A percentile compares a stretch with the other conserved stretches of the same genome.
Conservation (phyloP, 2,329 filamentous ascomycete species). For the Ceratocystis huliohia region DNA sequence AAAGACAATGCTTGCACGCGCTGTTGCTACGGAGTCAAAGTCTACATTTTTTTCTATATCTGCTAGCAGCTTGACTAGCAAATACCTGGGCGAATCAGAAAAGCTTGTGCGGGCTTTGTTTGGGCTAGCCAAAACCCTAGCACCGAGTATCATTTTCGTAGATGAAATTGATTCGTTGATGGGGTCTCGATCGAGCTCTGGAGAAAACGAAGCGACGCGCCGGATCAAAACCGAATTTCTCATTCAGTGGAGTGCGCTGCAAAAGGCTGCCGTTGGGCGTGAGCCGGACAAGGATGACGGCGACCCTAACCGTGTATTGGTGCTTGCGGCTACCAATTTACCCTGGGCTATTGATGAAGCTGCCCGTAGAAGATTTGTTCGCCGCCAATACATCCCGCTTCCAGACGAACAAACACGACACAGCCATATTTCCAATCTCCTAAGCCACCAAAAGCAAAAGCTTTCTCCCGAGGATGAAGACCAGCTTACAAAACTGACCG, state of each 20-base stretch:
- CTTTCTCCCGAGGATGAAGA: conserved; percentile 60
- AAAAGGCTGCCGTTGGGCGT: conserved; percentile 77
- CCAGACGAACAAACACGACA: conserved; percentile 74
- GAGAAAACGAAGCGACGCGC: conserved; percentile 84
- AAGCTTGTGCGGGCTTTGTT: conserved; percentile 92
- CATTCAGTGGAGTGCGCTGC: conserved; percentile 92
- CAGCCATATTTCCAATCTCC: conserved; percentile 62
- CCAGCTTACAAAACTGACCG: conserved; percentile 63
- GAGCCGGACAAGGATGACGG: conserved; percentile 40
- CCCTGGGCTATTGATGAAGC: conserved; percentile 98
- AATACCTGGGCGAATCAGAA: conserved; percentile 91
- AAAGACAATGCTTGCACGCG: conserved; percentile 93
- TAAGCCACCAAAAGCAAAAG: conserved; percentile 78
- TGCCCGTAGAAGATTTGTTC: conserved; percentile 75
- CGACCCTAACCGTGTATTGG: conserved; percentile 77
- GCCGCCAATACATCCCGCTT: conserved; percentile 89
- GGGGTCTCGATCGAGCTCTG: conserved; percentile 66
- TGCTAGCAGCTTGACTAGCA: conserved; percentile 84
- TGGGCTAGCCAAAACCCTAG: conserved; percentile 71
- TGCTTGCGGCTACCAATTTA: conserved; percentile 87
- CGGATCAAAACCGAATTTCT: conserved; percentile 96
- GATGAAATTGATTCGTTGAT: conserved; percentile 95
- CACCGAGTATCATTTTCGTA: conserved; percentile 94
- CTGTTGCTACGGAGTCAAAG: conserved; percentile 85
- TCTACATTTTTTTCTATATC: conserved; percentile 97